Evolutionary conservation across 768 basidiomycete genomes (phyloP), one percentile per base, ranked within the genome.

Genomic region (Pluteus cervinus): DNA sequence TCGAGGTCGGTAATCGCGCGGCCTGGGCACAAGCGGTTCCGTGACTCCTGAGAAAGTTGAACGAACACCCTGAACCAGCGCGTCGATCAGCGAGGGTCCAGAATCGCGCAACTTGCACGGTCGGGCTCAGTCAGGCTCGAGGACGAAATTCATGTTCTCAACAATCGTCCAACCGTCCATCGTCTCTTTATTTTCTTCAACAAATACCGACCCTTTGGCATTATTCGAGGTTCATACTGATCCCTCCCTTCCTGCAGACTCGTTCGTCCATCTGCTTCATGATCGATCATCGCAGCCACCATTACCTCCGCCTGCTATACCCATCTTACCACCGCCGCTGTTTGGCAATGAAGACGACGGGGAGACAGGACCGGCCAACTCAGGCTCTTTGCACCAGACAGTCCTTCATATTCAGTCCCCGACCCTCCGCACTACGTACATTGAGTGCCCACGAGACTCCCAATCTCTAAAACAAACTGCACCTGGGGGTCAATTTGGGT

Each of bases 381-480:
- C n/a, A n/a, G n/a, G n/a, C n/a, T n/a, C n/a, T n/a, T 62, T 86
- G 4, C 61, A 67, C 41, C 82, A 86, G 53, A 80, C 76, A 1
- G 83, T 86, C 1, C 68, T 89, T 10, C 86, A 89, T 44, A 69
- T 89, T 33, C 86, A 89, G 49, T 86, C 84, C 4, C 86, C 86
- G 17, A 81, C 79, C 9, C 49, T 86, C 23, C 69, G 61, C 36
- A 78, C 65, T 36, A 83, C 86, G 0, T 88, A 69, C 50, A 72
- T 89, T 24, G 76, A 73, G 6, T 79, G 70, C 47, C 86, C 86
- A 11, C 48, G 43, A n/a, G 39, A 48, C 31, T n/a, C n/a, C n/a
- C n/a, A n/a, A n/a, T n/a, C n/a, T n/a, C n/a, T n/a, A n/a, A n/a
- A n/a, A n/a, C n/a, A n/a, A n/a, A n/a, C n/a, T n/a, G n/a, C n/a